Base-by-base conservation (phyloP, 106 monocot genomes). In the Apostasia ramifera region DNA sequence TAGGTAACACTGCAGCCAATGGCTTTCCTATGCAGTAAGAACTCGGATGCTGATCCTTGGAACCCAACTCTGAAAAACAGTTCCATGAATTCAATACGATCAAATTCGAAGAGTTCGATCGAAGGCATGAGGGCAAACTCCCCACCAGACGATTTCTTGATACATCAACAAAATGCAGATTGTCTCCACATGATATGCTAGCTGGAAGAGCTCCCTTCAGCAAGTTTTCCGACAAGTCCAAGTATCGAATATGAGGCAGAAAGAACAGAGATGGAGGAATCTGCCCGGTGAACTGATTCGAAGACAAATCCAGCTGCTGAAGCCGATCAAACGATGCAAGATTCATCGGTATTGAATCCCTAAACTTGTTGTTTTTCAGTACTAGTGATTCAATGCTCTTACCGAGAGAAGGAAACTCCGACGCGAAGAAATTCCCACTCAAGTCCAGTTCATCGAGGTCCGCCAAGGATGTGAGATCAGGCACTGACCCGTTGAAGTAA, bases 91-190 rank as follows among this genome's bases (percentile, higher is more conserved):
- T 71, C 61, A 84, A 53, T 3, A 89, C 82, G 0, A 71, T 47
- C 44, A 71, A 43, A 6, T 14, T 69, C 15, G 89, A 78, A 6
- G 77, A 71, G 50, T 86, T 84, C 1, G 74, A 54, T 0, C 11
- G 26, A 15, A 93, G 58, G 71, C 97, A 98, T 37, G 61, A 39
- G 41, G 92, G 97, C 55, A 82, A 77, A 26, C 15, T 66, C 8
- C 97, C 97, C 8, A 79, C 69, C 14, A 98, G 61, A 47, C 75
- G 77, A 71, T 98, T 98, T 42, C 55, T 71, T 0, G 92, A 92
- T 38, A 98, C 41, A 61, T 92, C 85, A 14, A 85, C 81, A 59
- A 69, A 89, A 8, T n/a, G 40, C 5, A 93, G 80, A 42, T 44
- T 53, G 5, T 8, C 37, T 37, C 70, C 68, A 67, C 97, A 98